These are phyloP conservation scores for Setaria viridis DNA, from an alignment of 202 grass and related monocot genomes.

Conservation along the genomic window DNA sequence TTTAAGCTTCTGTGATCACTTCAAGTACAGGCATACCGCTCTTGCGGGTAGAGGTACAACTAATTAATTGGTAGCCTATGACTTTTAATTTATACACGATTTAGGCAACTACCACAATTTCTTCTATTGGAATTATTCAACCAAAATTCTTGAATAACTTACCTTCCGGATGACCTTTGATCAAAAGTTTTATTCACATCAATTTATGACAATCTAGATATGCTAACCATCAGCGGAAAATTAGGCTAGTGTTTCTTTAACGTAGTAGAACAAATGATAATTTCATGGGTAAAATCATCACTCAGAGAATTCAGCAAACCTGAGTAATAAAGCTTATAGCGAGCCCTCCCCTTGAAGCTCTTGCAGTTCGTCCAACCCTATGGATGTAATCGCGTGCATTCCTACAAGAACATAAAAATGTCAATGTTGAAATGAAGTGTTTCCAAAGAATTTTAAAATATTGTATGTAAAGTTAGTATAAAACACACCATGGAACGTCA, in stretches of 20 bases:
- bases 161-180: neutral
- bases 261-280: conserved; percentile 1
- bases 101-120: neutral
- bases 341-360: conserved; percentile 84
- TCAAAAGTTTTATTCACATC: no score
- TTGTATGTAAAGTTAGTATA: conserved; percentile 22
- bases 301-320: conserved; percentile 50
- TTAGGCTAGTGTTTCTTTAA: neutral
- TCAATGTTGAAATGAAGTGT: conserved; percentile 32
- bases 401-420: conserved; percentile 47
- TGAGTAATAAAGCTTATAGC: conserved; percentile 89
- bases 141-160: neutral
- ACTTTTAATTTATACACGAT: conserved; percentile 8
- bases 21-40: neutral
- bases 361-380: conserved; percentile 94
- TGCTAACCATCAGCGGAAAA: neutral
- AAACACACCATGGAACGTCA: conserved; percentile 77
- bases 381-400: conserved; percentile 83
- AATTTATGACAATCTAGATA: neutral
- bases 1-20: neutral
- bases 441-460: neutral
- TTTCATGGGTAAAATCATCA: neutral
- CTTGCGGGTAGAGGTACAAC: neutral
- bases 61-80: neutral
- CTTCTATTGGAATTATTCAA: conserved; percentile 14